Percentiles rank a stretch among this genome's conserved stretches.
Conservation (phyloP, 768 basidiomycete genomes). For the Lepiota venenata region DNA sequence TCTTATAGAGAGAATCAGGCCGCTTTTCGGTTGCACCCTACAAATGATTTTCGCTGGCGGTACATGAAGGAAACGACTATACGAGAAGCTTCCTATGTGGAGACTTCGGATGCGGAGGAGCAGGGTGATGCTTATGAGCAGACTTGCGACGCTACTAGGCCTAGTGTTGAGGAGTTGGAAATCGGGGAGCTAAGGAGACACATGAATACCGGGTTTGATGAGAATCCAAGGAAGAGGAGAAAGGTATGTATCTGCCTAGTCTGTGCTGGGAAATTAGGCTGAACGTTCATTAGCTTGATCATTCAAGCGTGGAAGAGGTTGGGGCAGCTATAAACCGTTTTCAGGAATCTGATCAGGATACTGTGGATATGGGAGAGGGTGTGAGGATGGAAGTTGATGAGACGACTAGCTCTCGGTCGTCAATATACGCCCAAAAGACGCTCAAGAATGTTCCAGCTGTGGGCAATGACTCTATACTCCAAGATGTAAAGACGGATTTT, state of each 20-base stretch:
- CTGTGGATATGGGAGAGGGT: background rate
- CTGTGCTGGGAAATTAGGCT: background rate
- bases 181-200: background rate
- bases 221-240: slow-evolving; percentile 1
- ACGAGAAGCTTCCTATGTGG: slow-evolving; percentile 6
- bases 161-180: background rate
- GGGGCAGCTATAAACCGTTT: background rate
- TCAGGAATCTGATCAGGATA: background rate
- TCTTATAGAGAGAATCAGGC: background rate
- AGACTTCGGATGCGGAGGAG: slow-evolving; percentile 11
- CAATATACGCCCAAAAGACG: background rate
- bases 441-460: background rate
- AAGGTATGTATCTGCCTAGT: background rate
- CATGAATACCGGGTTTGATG: background rate
- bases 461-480: background rate
- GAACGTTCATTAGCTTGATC: slow-evolving; percentile 2
- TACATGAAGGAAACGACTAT: background rate
- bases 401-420: background rate
- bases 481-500: background rate
- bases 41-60: background rate
- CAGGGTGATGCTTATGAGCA: background rate
- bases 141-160: background rate
- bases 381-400: background rate
- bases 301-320: background rate
- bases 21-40: background rate